Conservation (phyloP, 2,329 filamentous ascomycete genomes). For the Exophiala oligosperma region DNA sequence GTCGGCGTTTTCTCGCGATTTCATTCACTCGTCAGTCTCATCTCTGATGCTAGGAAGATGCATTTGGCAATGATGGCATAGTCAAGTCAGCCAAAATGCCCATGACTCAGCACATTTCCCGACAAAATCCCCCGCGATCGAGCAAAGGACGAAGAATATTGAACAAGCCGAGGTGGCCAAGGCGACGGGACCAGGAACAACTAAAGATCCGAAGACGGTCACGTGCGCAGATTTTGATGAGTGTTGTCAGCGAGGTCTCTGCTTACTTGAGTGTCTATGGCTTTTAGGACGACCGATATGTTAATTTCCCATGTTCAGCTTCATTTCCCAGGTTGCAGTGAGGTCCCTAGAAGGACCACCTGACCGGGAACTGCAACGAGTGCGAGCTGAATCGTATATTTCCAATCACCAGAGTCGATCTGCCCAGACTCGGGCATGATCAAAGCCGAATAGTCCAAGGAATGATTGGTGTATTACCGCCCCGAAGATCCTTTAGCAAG, state of each 20-base stretch:
- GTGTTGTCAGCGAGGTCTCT: no score
- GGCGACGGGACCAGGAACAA: no score
- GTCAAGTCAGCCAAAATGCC: not conserved
- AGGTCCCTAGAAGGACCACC: not conserved
- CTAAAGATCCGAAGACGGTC: no score
- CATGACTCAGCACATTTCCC: no score
- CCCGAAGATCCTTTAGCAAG: not conserved
- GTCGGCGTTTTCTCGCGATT: not conserved
- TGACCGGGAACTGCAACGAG: not conserved
- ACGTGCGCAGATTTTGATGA: no score
- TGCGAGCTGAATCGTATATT: not conserved
- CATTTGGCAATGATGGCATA: not conserved
- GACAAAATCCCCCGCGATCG: no score
- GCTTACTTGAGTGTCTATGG: no score
- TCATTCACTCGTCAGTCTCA: not conserved
- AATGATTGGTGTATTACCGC: not conserved
- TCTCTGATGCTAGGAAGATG: not conserved
- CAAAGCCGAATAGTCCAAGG: not conserved
- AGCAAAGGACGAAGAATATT: no score
- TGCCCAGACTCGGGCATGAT: not conserved
- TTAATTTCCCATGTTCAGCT: no score
- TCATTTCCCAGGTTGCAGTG: no score
- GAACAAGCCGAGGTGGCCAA: no score
- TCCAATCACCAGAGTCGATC: not conserved
- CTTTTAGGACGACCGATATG: no score